Conservation (phyloP, 1,284 basidiomycete species). For the Mrakiaceae sp. region DNA sequence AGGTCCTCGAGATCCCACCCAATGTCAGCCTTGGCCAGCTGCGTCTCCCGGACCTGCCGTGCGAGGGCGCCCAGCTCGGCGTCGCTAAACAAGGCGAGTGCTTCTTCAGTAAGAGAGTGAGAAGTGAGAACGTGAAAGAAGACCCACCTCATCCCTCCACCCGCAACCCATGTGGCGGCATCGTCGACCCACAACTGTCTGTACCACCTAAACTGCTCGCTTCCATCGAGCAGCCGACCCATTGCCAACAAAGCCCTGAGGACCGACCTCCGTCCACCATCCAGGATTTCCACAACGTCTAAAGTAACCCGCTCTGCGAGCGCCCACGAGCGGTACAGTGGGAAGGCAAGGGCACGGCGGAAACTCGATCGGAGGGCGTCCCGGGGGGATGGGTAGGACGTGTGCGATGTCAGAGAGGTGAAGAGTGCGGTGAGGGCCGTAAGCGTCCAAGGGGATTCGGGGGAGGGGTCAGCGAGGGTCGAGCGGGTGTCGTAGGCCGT, state of each 20-base stretch:
- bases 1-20: conserved; percentile 59
- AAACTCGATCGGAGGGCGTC: conserved; percentile 50
- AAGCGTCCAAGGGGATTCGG: conserved; percentile 74
- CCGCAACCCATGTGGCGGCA: conserved; percentile 48
- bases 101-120: neutral
- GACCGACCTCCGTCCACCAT: conserved; percentile 48
- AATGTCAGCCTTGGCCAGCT: conserved; percentile 45
- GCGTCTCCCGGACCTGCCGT: conserved; percentile 34
- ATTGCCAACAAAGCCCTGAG: conserved; percentile 53
- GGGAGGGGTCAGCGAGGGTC: conserved; percentile 58
- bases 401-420: conserved; percentile 51
- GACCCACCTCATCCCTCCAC: neutral
- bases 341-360: conserved; percentile 58
- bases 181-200: conserved; percentile 71
- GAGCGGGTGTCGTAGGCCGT: conserved; percentile 64
- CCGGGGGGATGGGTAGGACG: conserved; percentile 35
- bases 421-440: conserved; percentile 56
- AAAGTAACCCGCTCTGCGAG: conserved; percentile 52
- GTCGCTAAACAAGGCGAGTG: neutral
- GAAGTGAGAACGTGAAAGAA: neutral
- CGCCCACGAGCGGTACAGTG: conserved; percentile 59
- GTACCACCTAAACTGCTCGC: conserved; percentile 70
- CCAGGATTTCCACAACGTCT: conserved; percentile 51
- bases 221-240: conserved; percentile 58
- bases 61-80: conserved; percentile 50